Evolutionary conservation across 2,329 filamentous ascomycete genomes (phyloP), one percentile per base, ranked within the genome.

Genomic region (Colletotrichum sp.): DNA sequence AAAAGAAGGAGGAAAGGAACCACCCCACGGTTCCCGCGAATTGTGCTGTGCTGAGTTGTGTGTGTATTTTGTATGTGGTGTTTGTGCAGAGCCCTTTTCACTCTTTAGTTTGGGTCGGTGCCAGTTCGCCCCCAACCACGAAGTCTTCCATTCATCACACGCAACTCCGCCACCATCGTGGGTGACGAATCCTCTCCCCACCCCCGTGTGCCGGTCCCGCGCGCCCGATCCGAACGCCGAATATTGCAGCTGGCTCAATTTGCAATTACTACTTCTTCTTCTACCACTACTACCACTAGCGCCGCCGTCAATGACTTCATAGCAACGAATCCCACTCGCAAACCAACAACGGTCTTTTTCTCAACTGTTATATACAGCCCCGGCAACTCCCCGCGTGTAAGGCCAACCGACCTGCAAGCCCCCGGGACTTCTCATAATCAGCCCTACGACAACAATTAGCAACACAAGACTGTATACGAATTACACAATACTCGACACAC

Each of bases 101-200:
- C 24, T 21, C 66, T 67, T 73, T 61, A 58, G 71, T 36, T 36
- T 64, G 52, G 61, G 70, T 62, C 43, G 66, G 66, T 66, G 71
- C 65, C 61, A 67, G 55, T 38, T 71, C 60, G 65, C 70, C 64
- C 60, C 43, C 43, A 36, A 48, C 58, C 58, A 28, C 28, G 6
- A 64, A 71, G 62, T 21, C 71, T 58, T 66, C 58, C 38, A 71
- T 68, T 74, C 70, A 55, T 66, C 65, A 72, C 69, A 58, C 38
- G 64, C 55, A 68, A 61, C 74, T 75, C 66, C 74, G 74, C 74
- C 74, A 76, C 74, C 71, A 70, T 75, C 66, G 36, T 62, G 43
- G 74, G 66, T 76, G 66, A 76, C 74, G 74, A 76, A 61, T 75
- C 74, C 70, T 64, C 66, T 55, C 74, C 65, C 71, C 74, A 73